Evolutionary conservation across 2,329 filamentous ascomycete species (phyloP), one percentile per base, ranked within the genome.

Genomic region (Fusarium citri): DNA sequence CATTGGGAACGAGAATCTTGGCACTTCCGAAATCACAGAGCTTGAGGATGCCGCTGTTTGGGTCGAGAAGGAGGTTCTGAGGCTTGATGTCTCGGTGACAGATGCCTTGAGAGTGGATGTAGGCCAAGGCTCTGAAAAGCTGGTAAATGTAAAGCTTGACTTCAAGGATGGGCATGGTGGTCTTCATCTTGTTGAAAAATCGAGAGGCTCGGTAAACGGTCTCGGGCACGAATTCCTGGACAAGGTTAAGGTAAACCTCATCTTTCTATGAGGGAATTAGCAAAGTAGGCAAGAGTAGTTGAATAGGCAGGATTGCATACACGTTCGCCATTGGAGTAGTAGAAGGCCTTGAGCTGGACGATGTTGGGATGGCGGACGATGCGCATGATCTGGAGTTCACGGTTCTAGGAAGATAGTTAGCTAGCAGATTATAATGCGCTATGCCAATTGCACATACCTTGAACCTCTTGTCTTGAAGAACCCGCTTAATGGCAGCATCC

Each of bases 161-260:
- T 83, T 99, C 96, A 75, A 99, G 89, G 76, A 95, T 97, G 18
- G 96, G 96, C 96, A 99, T 99, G 55, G 95, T 98, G 9, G 94
- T 97, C 90, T 98, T 99, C 91, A 98, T 92, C 86, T 99, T 99
- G 88, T 97, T 98, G 88, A 99, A 99, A 85, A 98, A 98, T 77
- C 96, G 91, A 70, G 96, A 98, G 45, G 96, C 96, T 78, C 96
- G 91, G 83, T 99, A 99, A 54, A 99, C 96, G 15, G 96, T 99
- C 85, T 99, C 96, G 53, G 96, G 96, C 51, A 99, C 96, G 77
- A 94, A 99, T 81, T 99, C 96, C 81, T 98, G 94, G 55, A 99
- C 95, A 66, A 99, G 88, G 79, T 99, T 99, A 73, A 99, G 91
- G 81, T 98, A 99, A 40, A 99, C 96, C 84, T 99, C 96, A 81